Evolutionary conservation across 2,329 filamentous ascomycete species (phyloP).

Genomic region (Colletotrichum zoysiae): DNA sequence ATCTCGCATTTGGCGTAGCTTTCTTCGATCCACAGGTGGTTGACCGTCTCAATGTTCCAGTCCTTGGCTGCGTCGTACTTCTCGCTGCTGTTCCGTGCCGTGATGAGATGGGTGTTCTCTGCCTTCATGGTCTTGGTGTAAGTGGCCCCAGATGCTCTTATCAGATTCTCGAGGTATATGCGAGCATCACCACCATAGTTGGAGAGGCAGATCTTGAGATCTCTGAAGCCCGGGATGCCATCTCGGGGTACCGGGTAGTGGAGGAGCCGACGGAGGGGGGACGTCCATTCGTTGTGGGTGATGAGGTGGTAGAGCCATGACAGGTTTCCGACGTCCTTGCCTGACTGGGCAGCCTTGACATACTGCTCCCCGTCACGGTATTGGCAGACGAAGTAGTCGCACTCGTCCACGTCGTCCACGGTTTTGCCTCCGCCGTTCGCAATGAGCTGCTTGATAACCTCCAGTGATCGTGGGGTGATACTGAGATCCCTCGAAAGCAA

Average conservation of each 20-base stretch:
- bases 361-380: conserved; percentile 88
- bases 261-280: conserved; percentile 82
- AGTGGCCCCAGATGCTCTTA: conserved; percentile 84
- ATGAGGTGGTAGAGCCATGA: conserved; percentile 96
- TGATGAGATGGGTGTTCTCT: conserved; percentile 96
- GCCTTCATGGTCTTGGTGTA: conserved; percentile 96
- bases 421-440: conserved; percentile 77
- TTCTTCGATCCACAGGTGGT: conserved; percentile 97
- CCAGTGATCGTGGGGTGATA: conserved; percentile 74
- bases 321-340: conserved; percentile 90
- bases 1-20: conserved; percentile 91
- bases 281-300: conserved; percentile 89
- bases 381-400: conserved; percentile 88
- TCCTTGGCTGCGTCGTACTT: conserved; percentile 93
- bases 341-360: conserved; percentile 77
- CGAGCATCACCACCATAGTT: conserved; percentile 97
- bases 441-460: conserved; percentile 79
- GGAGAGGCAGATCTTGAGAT: conserved; percentile 86
- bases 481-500: conserved; percentile 82
- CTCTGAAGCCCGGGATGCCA: conserved; percentile 83
- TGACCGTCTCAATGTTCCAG: conserved; percentile 91
- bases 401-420: conserved; percentile 73
- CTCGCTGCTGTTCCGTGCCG: conserved; percentile 88
- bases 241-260: conserved; percentile 88
- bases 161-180: conserved; percentile 92